These are phyloP conservation scores for Zancudomyces culisetae DNA, from an alignment of 371 early-diverging fungal species.

Conservation along the genomic window DNA sequence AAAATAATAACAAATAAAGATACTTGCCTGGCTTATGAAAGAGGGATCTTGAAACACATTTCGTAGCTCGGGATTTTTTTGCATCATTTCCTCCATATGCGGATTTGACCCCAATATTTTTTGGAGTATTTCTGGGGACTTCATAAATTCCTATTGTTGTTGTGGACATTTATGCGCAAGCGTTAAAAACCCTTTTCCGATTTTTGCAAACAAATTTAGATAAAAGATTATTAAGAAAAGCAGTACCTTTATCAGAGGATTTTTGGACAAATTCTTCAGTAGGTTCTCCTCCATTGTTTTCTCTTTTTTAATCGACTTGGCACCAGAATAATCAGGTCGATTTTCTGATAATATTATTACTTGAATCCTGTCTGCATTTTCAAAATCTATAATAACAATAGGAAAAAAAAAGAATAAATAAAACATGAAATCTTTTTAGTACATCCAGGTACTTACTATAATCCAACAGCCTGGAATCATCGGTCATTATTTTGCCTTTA, in stretches of 20 bases:
- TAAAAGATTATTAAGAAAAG: not conserved
- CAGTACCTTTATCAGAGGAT: not conserved
- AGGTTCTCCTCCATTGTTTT: not conserved
- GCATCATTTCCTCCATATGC: slow-evolving; percentile 49
- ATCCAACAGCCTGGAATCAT: slow-evolving; percentile 33
- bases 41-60: slow-evolving; percentile 57
- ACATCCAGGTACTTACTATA: slow-evolving; percentile 28
- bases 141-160: slow-evolving; percentile 17
- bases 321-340: not conserved
- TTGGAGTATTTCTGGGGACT: not conserved
- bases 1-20: not conserved
- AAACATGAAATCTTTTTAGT: not conserved
- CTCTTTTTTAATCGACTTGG: not conserved
- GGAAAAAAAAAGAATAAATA: not conserved
- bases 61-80: slow-evolving; percentile 60
- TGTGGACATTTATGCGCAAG: too few species aligned
- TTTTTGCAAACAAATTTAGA: slow-evolving; percentile 6
- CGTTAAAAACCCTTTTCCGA: too few species aligned
- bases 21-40: slow-evolving; percentile 44
- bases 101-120: slow-evolving; percentile 23
- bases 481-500: slow-evolving; percentile 48
- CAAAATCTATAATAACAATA: slow-evolving; percentile 8
- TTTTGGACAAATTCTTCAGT: slow-evolving; percentile 1
- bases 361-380: not conserved
- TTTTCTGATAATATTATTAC: slow-evolving; percentile 1